Base-by-base conservation (phyloP, 2,329 filamentous ascomycete genomes). In the Colletotrichum australisinense region DNA sequence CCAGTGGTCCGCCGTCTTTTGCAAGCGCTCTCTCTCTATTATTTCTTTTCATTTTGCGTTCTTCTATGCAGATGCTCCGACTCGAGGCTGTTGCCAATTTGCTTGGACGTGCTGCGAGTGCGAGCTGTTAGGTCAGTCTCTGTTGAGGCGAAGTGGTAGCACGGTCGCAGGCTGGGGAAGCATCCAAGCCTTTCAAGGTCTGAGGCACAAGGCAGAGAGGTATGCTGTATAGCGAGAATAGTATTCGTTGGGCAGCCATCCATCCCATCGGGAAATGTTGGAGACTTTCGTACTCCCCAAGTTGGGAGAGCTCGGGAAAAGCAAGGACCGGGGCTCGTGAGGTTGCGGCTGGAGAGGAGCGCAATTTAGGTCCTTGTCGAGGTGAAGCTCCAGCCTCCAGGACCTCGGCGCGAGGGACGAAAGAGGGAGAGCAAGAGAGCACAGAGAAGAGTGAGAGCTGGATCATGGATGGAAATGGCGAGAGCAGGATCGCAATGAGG, bases 21-120 rank as follows among this genome's bases (percentile, higher is more conserved):
- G 4, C 28, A 14, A 28, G 52, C 7, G 28, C 24, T 19, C 38
- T 24, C 57, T 2, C 19, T 32, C 16, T 2, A 11, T 16, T 4
- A 42, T 16, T 42, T 42, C 14, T 42, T 42, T 7, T 42, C 9
- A 24, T 32, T 22, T 59, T 32, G 32, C 32, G 53, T 28, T 66
- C 5, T 55, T 53, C 63, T 46, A 59, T 26, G 42, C 60, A 63
- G 26, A n/a, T 14, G 63, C 55, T 59, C 62, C 38, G 55, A 60
- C 55, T 46, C 9, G 42, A 16, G 32, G 32, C 32, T 35, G 42
- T 42, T 53, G 22, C 32, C 32, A 35, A 35, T 8, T 28, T 30
- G 65, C 69, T 72, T 53, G 28, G 14, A 52, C 52, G 19, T 53
- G 16, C 49, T 55, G 58, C 28, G 56, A 32, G 38, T 55, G 58